Evolutionary conservation across 2,329 filamentous ascomycete species (phyloP).

Genomic region (Cadophora gregata): DNA sequence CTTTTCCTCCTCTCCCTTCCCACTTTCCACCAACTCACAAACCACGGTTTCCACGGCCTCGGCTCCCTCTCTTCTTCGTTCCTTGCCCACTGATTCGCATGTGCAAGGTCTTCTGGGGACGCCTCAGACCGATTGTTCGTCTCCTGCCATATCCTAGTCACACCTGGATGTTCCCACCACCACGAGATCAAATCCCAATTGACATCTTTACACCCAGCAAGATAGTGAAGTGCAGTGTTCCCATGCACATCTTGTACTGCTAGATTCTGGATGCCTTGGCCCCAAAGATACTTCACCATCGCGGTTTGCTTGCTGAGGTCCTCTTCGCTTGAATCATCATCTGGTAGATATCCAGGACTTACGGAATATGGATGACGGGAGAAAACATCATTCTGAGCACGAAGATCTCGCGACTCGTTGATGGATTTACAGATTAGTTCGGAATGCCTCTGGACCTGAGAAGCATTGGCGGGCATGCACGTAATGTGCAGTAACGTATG

Average conservation of each 20-base stretch:
- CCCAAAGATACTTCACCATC: conserved; percentile 29
- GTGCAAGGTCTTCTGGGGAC: conserved; percentile 22
- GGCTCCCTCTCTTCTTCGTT: background rate
- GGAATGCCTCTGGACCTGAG: conserved; percentile 27
- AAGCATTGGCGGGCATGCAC: conserved; percentile 29
- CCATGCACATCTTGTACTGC: conserved; percentile 29
- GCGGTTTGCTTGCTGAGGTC: conserved; percentile 15
- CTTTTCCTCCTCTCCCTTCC: conserved; percentile 25
- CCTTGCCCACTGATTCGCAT: conserved; percentile 1
- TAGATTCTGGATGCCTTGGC: conserved; percentile 21
- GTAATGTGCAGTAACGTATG: conserved; percentile 37
- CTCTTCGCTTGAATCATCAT: background rate
- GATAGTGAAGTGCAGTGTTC: conserved; percentile 35
- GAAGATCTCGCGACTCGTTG: conserved; percentile 33
- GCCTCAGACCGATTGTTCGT: conserved; percentile 21
- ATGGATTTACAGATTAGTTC: conserved; percentile 27
- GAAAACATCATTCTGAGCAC: conserved; percentile 26
- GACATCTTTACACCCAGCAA: conserved; percentile 25
- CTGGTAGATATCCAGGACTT: background rate
- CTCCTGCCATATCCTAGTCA: conserved; percentile 15
- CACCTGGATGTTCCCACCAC: conserved; percentile 16
- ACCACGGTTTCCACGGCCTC: conserved; percentile 18
- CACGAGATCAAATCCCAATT: conserved; percentile 29
- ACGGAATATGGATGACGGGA: background rate
- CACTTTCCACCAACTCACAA: conserved; percentile 13